phyloP scores from a whole-genome alignment of 306 rosid genomes.

The Styphnolobium japonicum region DNA sequence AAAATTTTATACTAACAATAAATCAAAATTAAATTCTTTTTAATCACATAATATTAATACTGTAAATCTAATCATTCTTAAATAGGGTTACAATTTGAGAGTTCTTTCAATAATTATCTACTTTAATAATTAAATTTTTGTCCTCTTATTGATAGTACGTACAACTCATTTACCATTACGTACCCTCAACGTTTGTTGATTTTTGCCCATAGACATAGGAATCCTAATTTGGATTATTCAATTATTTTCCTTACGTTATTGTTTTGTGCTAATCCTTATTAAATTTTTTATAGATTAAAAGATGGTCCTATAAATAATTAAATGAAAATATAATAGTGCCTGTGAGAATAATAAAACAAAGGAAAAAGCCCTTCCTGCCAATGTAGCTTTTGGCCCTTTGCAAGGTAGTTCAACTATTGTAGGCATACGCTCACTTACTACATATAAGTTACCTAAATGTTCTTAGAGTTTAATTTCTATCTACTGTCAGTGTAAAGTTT shows the following conservation, averaged over 20 bases:
- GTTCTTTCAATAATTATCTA: no score
- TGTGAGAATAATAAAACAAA: neutral
- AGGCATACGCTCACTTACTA: neutral
- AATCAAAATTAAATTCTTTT: no score
- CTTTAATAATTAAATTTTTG: no score
- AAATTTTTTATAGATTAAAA: neutral
- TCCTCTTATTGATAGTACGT: no score
- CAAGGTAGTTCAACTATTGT: neutral
- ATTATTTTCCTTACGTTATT: slow-evolving; percentile 23
- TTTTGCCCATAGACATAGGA: slow-evolving; percentile 1
- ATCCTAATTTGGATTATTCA: slow-evolving; percentile 30
- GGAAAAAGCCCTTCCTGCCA: neutral
- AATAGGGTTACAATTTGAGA: no score
- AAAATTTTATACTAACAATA: no score
- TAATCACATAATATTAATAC: no score
- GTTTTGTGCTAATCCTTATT: slow-evolving; percentile 11
- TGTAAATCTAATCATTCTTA: no score
- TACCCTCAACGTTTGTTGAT: no score
- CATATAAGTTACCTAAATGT: neutral
- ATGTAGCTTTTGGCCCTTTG: neutral
- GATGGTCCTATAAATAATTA: neutral
- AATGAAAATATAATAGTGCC: neutral
- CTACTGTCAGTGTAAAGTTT: no score
- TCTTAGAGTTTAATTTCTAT: no score
- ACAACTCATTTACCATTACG: no score